phyloP scores from a whole-genome alignment of 2,329 filamentous ascomycete genomes.

The Aspergillus unguis region DNA sequence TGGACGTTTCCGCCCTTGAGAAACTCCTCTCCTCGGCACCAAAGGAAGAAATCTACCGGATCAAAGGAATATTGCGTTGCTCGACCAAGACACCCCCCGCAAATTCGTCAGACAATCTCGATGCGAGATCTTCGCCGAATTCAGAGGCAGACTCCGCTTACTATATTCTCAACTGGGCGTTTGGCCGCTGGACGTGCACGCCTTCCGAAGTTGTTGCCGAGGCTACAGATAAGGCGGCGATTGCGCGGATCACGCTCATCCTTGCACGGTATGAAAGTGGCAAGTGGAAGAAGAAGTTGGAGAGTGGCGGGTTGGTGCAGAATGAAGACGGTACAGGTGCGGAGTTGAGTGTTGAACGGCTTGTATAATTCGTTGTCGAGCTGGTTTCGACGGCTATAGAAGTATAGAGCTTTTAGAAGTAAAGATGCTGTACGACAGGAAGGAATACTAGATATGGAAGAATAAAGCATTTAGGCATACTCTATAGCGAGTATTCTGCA shows the following conservation, averaged over 20 bases:
- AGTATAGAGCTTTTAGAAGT: conserved; percentile 3
- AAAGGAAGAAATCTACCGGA: conserved; percentile 93
- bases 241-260: conserved; percentile 46
- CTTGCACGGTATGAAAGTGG: conserved; percentile 46
- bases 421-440: neutral
- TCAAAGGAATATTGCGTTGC: conserved; percentile 67
- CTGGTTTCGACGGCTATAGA: conserved; percentile 15
- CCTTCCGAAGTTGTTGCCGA: conserved; percentile 44
- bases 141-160: conserved; percentile 45
- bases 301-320: conserved; percentile 39
- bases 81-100: conserved; percentile 42
- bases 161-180: conserved; percentile 98
- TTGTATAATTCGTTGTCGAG: conserved; percentile 27
- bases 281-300: conserved; percentile 50
- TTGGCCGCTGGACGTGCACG: conserved; percentile 91
- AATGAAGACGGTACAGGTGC: conserved; percentile 17
- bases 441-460: too few relatives aligned
- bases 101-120: conserved; percentile 45
- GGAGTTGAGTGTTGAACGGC: conserved; percentile 34
- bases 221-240: conserved; percentile 28
- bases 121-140: conserved; percentile 18
- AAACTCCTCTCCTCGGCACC: conserved; percentile 68
- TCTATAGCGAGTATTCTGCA: neutral
- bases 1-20: conserved; percentile 58
- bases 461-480: neutral